These are phyloP conservation scores for Fusarium sublunatum DNA, from an alignment of 2,329 filamentous ascomycete species.

Conservation along the genomic window DNA sequence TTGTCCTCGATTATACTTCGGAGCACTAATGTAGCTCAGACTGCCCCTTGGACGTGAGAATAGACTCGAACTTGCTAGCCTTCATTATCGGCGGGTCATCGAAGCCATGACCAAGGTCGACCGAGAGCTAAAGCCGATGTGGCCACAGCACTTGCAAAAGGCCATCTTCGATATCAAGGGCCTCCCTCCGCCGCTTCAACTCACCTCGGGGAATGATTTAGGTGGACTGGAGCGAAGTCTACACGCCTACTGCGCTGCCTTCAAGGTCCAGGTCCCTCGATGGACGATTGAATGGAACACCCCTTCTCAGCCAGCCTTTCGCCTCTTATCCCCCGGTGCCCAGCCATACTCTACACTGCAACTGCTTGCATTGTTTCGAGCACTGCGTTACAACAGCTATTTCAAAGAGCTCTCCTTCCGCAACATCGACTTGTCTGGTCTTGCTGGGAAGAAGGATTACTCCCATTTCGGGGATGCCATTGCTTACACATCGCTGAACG, in stretches of 20 bases:
- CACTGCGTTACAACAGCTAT: slow-evolving; percentile 68
- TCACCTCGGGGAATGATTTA: slow-evolving; percentile 66
- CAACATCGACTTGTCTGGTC: slow-evolving; percentile 61
- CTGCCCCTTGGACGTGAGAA: slow-evolving; percentile 57
- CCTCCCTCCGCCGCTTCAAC: slow-evolving; percentile 63
- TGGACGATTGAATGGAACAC: slow-evolving; percentile 62
- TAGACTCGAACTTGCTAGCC: slow-evolving; percentile 64
- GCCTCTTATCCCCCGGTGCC: slow-evolving; percentile 58
- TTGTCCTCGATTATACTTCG: not conserved
- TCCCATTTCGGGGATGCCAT: slow-evolving; percentile 58
- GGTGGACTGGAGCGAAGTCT: slow-evolving; percentile 66
- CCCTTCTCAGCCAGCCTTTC: slow-evolving; percentile 63
- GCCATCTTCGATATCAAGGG: slow-evolving; percentile 64
- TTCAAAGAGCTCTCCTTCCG: slow-evolving; percentile 68
- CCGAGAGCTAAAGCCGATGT: slow-evolving; percentile 67
- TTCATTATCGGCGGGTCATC: slow-evolving; percentile 65
- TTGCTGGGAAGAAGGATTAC: slow-evolving; percentile 57
- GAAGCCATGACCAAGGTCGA: slow-evolving; percentile 65
- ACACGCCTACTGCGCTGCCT: slow-evolving; percentile 66
- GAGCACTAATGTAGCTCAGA: slow-evolving; percentile 44
- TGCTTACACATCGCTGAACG: slow-evolving; percentile 64
- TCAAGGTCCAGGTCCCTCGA: slow-evolving; percentile 60
- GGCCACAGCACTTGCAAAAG: slow-evolving; percentile 67
- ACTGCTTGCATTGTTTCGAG: slow-evolving; percentile 66
- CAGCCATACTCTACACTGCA: slow-evolving; percentile 61